Conservation (phyloP, 768 basidiomycete genomes). For the Leccinum barrowsii region DNA sequence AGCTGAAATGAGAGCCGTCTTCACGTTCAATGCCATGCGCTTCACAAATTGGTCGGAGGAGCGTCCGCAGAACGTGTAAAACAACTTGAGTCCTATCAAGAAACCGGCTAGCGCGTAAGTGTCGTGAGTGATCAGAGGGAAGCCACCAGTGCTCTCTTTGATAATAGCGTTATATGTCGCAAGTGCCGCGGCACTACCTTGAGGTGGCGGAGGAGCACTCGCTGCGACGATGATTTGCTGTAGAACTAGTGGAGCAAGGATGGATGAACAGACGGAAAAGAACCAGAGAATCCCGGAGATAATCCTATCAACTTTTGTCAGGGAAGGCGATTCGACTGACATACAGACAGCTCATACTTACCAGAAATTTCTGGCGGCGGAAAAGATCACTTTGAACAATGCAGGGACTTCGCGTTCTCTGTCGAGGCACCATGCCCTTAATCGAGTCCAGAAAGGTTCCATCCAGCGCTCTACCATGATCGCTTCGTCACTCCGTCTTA, state of each 20-base stretch:
- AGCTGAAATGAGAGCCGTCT: slow-evolving; percentile 28
- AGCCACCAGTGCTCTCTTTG: slow-evolving; percentile 25
- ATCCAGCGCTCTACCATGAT: slow-evolving; percentile 23
- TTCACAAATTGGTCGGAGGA: slow-evolving; percentile 28
- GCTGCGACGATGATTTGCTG: slow-evolving; percentile 28
- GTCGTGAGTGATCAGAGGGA: slow-evolving; percentile 24
- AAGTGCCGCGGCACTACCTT: slow-evolving; percentile 18
- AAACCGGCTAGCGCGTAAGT: slow-evolving; percentile 25
- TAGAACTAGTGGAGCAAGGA: slow-evolving; percentile 24
- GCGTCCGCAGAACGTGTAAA: slow-evolving; percentile 26
- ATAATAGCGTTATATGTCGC: slow-evolving; percentile 20
- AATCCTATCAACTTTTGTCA: slow-evolving; percentile 13
- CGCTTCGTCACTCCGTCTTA: slow-evolving; percentile 25
- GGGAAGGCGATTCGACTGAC: background rate
- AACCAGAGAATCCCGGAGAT: slow-evolving; percentile 30
- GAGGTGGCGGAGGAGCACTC: slow-evolving; percentile 18
- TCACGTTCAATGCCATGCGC: slow-evolving; percentile 29
- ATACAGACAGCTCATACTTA: background rate
- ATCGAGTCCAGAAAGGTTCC: slow-evolving; percentile 23
- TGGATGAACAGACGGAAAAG: slow-evolving; percentile 18
- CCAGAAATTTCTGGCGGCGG: slow-evolving; percentile 17
- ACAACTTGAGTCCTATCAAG: slow-evolving; percentile 24
- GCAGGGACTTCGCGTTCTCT: slow-evolving; percentile 10
- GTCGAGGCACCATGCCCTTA: slow-evolving; percentile 20
- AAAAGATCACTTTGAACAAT: slow-evolving; percentile 17